Base-by-base conservation (phyloP, 257 asterid species). In the Plantago ovata region DNA sequence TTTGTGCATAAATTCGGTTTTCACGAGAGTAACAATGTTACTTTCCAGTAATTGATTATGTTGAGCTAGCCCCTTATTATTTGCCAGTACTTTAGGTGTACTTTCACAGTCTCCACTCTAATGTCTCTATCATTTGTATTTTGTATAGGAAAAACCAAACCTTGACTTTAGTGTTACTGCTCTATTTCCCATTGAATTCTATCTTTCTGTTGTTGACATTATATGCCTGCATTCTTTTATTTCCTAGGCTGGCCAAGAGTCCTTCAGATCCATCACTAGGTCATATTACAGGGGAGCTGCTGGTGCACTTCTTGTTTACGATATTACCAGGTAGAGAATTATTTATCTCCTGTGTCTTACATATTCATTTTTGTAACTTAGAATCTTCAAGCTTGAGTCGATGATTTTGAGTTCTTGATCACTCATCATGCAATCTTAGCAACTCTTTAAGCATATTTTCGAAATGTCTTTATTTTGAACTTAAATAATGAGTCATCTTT, bases 251-350 rank as follows among this genome's bases (percentile, higher is more conserved):
- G 91, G 91, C 41, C 86, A 79, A 67, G 89, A 82, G 57, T 76
- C 85, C 47, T 81, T 81, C 70, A 79, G 89, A 53, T 82, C 89
- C 38, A 79, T 79, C 60, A 82, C 90, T 10, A 72, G 86, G 63
- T 79, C 86, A 28, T 83, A 83, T 66, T 83, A 83, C 76, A 68
- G 87, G 70, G 86, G 86, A 68, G 86, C 91, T 50, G 84, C 87
- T 48, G 91, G 91, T 13, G 91, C 91, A 24, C 91, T 83, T 66
- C 72, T 83, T 59, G 84, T 83, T 44, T 83, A 83, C 65, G 84
- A 83, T 62, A 77, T 83, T 41, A 77, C 87, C 67, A 69, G 84
- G 84, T 78, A 66, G 43, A 18, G 46, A 36, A 56, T 11, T 43
- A 32, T 7, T 13, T 10, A 19, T 21, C 9, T 8, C 2, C 28